phyloP scores from a whole-genome alignment of 2,329 filamentous ascomycete species.

The Fusarium siculi region DNA sequence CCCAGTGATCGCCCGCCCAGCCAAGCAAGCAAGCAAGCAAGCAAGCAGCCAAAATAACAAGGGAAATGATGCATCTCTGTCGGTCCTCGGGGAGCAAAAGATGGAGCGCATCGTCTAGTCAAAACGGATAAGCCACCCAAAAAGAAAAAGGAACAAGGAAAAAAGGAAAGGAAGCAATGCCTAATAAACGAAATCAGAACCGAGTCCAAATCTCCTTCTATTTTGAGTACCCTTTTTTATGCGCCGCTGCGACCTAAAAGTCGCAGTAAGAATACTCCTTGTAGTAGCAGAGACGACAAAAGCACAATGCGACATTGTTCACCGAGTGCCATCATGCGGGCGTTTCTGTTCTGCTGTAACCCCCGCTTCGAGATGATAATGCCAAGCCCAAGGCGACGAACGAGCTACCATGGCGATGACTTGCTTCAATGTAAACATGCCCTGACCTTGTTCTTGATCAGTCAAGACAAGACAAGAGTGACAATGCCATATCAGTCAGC shows the following conservation, averaged over 20 bases:
- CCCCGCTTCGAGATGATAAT: neutral
- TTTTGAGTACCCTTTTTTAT: slow-evolving; percentile 2
- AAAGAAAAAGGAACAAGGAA: neutral
- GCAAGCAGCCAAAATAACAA: slow-evolving; percentile 9
- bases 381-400: neutral
- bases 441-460: neutral
- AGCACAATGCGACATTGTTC: neutral
- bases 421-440: neutral
- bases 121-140: slow-evolving; percentile 17
- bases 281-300: neutral
- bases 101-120: slow-evolving; percentile 34
- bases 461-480: neutral
- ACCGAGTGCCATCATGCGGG: slow-evolving; percentile 18
- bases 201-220: neutral
- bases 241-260: slow-evolving; percentile 33
- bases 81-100: slow-evolving; percentile 20
- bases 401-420: neutral
- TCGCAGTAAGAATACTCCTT: slow-evolving; percentile 20
- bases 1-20: slow-evolving; percentile 7
- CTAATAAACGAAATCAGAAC: neutral
- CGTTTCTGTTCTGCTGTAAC: neutral
- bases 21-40: neutral
- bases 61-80: slow-evolving; percentile 29
- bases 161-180: neutral
- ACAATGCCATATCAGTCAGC: neutral